These are phyloP conservation scores for Fusarium duplospermum DNA, from an alignment of 2,329 filamentous ascomycete species.

Conservation along the genomic window DNA sequence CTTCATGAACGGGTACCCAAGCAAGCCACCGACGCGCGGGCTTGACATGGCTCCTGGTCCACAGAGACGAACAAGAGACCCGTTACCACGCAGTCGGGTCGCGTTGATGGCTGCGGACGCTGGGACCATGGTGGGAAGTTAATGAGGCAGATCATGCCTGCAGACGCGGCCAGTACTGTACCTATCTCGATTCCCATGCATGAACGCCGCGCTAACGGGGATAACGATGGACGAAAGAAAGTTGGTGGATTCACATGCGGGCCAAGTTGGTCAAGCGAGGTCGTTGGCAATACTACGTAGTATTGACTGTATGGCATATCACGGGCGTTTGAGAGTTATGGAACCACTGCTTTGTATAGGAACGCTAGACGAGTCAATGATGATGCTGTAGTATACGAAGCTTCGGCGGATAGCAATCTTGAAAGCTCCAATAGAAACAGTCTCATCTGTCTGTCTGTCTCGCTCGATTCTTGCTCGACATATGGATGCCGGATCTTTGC, in stretches of 20 bases:
- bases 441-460: no score
- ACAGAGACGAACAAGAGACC: conserved; percentile 11
- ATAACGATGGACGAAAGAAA: conserved; percentile 10
- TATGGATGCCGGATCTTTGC: no score
- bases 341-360: no score
- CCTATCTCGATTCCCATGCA: conserved; percentile 16
- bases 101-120: conserved; percentile 3
- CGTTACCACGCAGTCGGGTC: conserved; percentile 14
- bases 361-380: no score
- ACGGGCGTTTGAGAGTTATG: no score
- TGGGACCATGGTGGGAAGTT: conserved; percentile 15
- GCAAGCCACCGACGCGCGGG: conserved; percentile 1
- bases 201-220: conserved; percentile 10
- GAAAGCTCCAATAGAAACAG: no score
- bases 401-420: no score
- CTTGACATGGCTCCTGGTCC: neutral
- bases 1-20: conserved; percentile 68
- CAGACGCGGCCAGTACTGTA: conserved; percentile 8
- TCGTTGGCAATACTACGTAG: conserved; percentile 6
- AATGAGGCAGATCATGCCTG: conserved; percentile 11
- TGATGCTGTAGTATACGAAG: no score
- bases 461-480: no score
- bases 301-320: conserved; percentile 23
- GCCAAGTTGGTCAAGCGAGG: no score
- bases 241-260: conserved; percentile 2